Base-by-base conservation (phyloP, 257 asterid species). In the Penstemon newberryi region DNA sequence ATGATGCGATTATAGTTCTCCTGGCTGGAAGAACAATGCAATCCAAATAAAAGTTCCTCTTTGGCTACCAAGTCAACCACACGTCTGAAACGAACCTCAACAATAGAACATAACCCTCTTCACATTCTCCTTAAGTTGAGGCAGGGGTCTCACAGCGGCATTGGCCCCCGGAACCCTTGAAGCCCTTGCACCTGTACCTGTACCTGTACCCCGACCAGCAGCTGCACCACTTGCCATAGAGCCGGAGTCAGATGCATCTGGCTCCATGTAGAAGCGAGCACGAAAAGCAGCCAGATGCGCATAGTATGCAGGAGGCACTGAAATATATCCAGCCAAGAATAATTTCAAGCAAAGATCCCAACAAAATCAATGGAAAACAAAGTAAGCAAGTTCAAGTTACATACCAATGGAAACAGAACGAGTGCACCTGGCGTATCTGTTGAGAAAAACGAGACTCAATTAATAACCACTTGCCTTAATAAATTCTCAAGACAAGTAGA, bases 241-340 rank as follows among this genome's bases (percentile, higher is more conserved):
- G 3, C 96, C 99, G 51, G 93, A 84, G 58, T 93, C 99, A 0
- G 96, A 88, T 4, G 90, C 83, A 53, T 90, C 96, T 0, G 97
- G 97, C 78, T 90, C 97, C 97, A 93, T 84, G 66, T 93, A 93
- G 66, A 89, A 93, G 3, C 99, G 92, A 12, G 99, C 99, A 44
- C 99, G 87, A 40, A 93, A 93, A 15, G 99, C 99, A 47, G 97
- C 99, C 74, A 93, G 69, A 78, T 93, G 99, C 0, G 97, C 99
- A 55, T 93, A 93, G 66, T 90, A 93, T 25, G 96, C 99, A 46
- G 99, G 99, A 9, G 99, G 99, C 55, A 93, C 99, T 93, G 87
- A 56, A 19, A 42, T 1, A 44, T 38, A 25, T 25, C 41, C 43
- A 41, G 3, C 33, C 33, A 3, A 11, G 5, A 0, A 58, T n/a